Conservation (phyloP, 352 stramenopile genomes). For the Blastocystis sp. region DNA sequence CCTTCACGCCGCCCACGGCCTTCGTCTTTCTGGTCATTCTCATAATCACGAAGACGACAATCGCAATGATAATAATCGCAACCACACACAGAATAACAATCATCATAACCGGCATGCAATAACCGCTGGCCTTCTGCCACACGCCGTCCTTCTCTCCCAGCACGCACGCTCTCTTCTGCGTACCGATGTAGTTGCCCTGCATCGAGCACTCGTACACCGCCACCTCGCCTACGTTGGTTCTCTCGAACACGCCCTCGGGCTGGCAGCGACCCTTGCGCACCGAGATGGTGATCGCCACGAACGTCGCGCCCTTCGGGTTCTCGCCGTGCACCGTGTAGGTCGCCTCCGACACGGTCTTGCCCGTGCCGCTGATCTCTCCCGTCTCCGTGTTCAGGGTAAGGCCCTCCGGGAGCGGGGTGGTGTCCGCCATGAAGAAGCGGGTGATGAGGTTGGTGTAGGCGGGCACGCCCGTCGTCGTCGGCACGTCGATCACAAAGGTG, state of each 20-base stretch:
- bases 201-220: constrained; percentile 3
- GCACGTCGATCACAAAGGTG: neutral
- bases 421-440: constrained; percentile 9
- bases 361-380: neutral
- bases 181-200: constrained; percentile 16
- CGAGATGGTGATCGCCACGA: neutral
- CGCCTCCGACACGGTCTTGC: neutral
- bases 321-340: constrained; percentile 16
- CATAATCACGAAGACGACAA: constrained; percentile 16
- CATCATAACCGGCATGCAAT: constrained; percentile 3
- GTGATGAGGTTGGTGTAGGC: constrained; percentile 4
- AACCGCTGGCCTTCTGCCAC: constrained; percentile 12
- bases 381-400: constrained; percentile 14
- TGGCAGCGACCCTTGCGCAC: neutral
- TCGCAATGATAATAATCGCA: neutral
- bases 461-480: neutral
- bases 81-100: constrained; percentile 36
- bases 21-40: constrained; percentile 19
- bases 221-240: constrained; percentile 17
- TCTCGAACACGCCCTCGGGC: constrained; percentile 2
- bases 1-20: constrained; percentile 26
- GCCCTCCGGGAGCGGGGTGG: neutral
- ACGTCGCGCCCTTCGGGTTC: neutral
- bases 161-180: constrained; percentile 1
- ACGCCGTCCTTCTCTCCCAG: constrained; percentile 24